These are phyloP conservation scores for Penicillium sp. DNA, from an alignment of 2,329 filamentous ascomycete species.

Conservation along the genomic window DNA sequence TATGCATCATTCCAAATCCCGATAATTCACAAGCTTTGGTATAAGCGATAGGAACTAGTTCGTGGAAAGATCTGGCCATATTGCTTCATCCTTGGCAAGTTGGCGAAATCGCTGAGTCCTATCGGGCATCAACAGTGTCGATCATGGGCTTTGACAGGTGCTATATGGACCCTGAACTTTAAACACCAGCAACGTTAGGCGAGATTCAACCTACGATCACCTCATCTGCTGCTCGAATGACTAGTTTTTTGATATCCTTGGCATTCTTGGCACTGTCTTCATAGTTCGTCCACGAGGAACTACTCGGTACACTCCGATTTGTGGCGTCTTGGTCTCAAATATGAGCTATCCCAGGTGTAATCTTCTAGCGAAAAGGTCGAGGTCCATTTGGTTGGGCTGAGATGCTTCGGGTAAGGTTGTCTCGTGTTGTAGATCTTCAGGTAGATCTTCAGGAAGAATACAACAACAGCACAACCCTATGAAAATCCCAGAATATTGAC, in stretches of 20 bases:
- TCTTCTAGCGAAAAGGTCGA: neutral
- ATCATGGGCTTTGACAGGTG: slow-evolving; percentile 14
- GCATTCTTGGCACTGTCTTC: slow-evolving; percentile 11
- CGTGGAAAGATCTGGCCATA: slow-evolving; percentile 6
- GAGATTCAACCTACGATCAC: slow-evolving; percentile 10
- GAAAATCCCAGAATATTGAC: neutral
- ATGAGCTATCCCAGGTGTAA: neutral
- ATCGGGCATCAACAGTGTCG: slow-evolving; percentile 11
- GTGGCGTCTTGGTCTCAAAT: slow-evolving; percentile 1
- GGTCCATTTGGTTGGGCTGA: neutral
- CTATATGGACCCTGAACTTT: neutral
- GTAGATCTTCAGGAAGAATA: neutral
- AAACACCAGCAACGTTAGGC: neutral
- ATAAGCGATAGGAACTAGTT: neutral
- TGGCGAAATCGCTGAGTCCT: slow-evolving; percentile 16
- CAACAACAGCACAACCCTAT: neutral
- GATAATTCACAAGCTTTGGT: neutral
- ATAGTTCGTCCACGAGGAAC: neutral
- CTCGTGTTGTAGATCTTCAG: too few relatives aligned
- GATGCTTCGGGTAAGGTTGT: too few relatives aligned
- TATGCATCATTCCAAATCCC: neutral
- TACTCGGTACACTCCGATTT: neutral
- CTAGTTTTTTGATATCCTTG: slow-evolving; percentile 6
- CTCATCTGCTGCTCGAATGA: slow-evolving; percentile 10
- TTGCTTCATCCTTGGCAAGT: slow-evolving; percentile 25